These are phyloP conservation scores for Zizania latifolia DNA, from an alignment of 176 grass and related monocot species.

Conservation along the genomic window DNA sequence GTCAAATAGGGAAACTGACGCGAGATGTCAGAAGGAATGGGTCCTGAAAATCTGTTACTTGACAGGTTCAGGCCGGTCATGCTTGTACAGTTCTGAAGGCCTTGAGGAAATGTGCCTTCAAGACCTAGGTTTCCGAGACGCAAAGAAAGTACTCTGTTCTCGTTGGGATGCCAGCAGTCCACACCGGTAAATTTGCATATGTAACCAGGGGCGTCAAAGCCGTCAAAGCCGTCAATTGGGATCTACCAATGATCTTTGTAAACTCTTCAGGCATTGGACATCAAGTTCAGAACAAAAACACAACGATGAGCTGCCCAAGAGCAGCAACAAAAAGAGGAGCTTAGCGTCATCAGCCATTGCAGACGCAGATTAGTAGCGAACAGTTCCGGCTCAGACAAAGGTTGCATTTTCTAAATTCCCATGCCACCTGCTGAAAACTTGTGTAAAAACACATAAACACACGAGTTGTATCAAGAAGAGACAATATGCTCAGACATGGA, in stretches of 20 bases:
- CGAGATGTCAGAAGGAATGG: neutral
- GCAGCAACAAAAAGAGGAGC: neutral
- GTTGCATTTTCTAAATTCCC: neutral
- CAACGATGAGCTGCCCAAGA: neutral
- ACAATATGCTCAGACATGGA: neutral
- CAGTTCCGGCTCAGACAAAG: neutral
- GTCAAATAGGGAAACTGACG: neutral
- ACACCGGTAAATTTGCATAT: neutral
- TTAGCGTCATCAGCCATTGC: neutral
- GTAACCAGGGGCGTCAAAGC: neutral
- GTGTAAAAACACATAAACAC: neutral
- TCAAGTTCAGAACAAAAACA: constrained; percentile 26
- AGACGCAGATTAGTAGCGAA: neutral
- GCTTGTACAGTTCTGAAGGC: neutral
- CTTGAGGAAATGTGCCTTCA: neutral
- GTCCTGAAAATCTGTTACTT: neutral
- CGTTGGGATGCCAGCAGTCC: neutral
- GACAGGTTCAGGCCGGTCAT: neutral
- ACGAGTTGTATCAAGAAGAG: neutral
- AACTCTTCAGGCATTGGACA: constrained; percentile 22
- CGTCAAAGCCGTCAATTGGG: constrained; percentile 11
- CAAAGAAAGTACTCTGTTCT: neutral
- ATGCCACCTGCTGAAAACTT: neutral
- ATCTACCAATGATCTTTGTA: constrained; percentile 26
- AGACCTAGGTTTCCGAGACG: neutral